Conservation (phyloP, 345 rosid genomes). For the Tarenaya hassleriana region DNA sequence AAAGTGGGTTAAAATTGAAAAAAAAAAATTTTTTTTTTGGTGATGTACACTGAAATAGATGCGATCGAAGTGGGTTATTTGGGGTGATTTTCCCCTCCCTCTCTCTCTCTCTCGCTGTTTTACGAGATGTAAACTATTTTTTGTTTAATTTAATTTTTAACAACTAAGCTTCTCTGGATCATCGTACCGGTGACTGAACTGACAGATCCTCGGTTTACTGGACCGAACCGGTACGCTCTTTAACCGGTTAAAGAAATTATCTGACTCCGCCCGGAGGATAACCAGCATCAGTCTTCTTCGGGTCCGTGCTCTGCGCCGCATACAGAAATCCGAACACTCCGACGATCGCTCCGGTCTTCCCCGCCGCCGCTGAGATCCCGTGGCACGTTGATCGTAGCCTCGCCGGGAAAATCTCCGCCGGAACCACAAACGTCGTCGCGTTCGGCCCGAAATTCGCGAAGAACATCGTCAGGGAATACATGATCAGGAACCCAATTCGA, state of each 20-base stretch:
- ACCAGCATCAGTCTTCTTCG: constrained; percentile 37
- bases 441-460: constrained; percentile 70
- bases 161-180: too few relatives aligned
- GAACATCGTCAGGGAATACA: constrained; percentile 52
- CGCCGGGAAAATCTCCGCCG: constrained; percentile 62
- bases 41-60: too few relatives aligned
- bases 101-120: constrained; percentile 7
- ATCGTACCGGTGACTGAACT: too few relatives aligned
- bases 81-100: too few relatives aligned
- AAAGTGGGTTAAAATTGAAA: too few relatives aligned
- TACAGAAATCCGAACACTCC: constrained; percentile 60
- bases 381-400: constrained; percentile 58
- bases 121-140: constrained; percentile 20
- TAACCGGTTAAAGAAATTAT: too few relatives aligned
- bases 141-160: background rate
- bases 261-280: constrained; percentile 38
- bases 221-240: constrained; percentile 21
- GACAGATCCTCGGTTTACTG: too few relatives aligned
- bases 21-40: too few relatives aligned
- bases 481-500: constrained; percentile 42
- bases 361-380: constrained; percentile 56
- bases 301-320: constrained; percentile 41
- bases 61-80: too few relatives aligned
- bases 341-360: constrained; percentile 56
- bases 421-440: constrained; percentile 57